Evolutionary conservation across 179 eudicot genomes (phyloP).

Genomic region (Corrigiola litoralis): DNA sequence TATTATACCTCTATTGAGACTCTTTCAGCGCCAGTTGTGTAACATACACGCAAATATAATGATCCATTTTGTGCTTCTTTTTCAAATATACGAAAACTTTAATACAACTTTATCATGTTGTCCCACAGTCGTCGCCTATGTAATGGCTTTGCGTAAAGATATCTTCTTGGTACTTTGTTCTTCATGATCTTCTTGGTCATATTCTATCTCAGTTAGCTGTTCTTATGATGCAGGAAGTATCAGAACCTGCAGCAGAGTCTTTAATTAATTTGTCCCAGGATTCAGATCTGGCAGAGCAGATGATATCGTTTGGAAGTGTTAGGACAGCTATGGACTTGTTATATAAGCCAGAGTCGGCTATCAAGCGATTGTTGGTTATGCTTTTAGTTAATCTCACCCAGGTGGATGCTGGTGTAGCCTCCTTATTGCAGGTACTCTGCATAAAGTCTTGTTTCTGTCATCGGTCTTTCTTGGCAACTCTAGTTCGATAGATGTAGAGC

Average conservation of each 20-base stretch:
- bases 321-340: slow-evolving; percentile 55
- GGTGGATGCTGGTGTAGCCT: slow-evolving; percentile 76
- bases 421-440: slow-evolving; percentile 82
- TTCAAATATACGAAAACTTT: no score
- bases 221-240: slow-evolving; percentile 60
- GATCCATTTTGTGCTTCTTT: no score
- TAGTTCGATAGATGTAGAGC: neutral
- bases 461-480: slow-evolving; percentile 1
- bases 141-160: neutral
- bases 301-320: slow-evolving; percentile 66
- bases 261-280: slow-evolving; percentile 82
- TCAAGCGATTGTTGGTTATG: slow-evolving; percentile 67
- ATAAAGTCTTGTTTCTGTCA: slow-evolving; percentile 1
- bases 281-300: slow-evolving; percentile 59
- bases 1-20: no score
- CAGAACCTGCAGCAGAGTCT: slow-evolving; percentile 91
- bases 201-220: neutral
- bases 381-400: slow-evolving; percentile 92
- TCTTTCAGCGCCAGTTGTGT: no score
- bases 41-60: no score
- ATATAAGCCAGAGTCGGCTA: slow-evolving; percentile 55
- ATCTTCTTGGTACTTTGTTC: neutral
- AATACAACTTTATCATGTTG: no score
- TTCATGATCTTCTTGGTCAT: slow-evolving; percentile 8
- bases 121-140: no score